Percentiles rank a stretch among this genome's conserved stretches.
These are phyloP conservation scores for Exophiala sp. DNA, from an alignment of 2,329 filamentous ascomycete species.

Conservation along the genomic window DNA sequence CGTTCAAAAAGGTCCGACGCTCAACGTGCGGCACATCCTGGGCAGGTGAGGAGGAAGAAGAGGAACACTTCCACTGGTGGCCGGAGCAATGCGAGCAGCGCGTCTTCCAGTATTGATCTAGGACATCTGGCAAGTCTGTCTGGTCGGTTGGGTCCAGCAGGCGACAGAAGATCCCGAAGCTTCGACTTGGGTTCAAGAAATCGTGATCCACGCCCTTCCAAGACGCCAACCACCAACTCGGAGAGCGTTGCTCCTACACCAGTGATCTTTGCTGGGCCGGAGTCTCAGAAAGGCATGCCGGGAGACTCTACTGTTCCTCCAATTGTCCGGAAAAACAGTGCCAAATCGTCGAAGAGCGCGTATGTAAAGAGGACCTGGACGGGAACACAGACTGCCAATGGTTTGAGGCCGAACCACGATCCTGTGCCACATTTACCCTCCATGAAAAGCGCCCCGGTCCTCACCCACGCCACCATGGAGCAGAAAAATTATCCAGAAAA, in stretches of 20 bases:
- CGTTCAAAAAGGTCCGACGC: conserved; percentile 37
- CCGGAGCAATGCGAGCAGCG: conserved; percentile 70
- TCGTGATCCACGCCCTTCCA: conserved; percentile 14
- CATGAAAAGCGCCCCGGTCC: conserved; percentile 25
- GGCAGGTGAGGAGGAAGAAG: conserved; percentile 36
- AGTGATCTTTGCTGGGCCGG: conserved; percentile 75
- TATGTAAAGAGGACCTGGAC: conserved; percentile 37
- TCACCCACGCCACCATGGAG: conserved; percentile 48
- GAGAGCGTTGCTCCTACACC: conserved; percentile 78
- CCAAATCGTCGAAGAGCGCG: conserved; percentile 41
- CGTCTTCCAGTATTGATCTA: conserved; percentile 74
- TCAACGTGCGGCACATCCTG: conserved; percentile 31
- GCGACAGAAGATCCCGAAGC: conserved; percentile 42
- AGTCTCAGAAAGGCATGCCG: conserved; percentile 48
- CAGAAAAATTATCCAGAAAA: conserved; percentile 56
- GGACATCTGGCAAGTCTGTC: conserved; percentile 41
- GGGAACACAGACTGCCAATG: conserved; percentile 38
- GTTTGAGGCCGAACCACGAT: conserved; percentile 31
- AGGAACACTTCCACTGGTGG: conserved; percentile 46
- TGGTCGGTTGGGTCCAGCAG: conserved; percentile 21
- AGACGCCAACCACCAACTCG: conserved; percentile 32
- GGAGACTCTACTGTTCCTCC: conserved; percentile 29
- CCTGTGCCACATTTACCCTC: conserved; percentile 20
- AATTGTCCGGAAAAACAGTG: conserved; percentile 41
- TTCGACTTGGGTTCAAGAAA: conserved; percentile 43